Percentiles rank a stretch among this genome's conserved stretches.
These are phyloP conservation scores for Salvia rosmarinus DNA, from an alignment of 257 asterid species.

Conservation along the genomic window DNA sequence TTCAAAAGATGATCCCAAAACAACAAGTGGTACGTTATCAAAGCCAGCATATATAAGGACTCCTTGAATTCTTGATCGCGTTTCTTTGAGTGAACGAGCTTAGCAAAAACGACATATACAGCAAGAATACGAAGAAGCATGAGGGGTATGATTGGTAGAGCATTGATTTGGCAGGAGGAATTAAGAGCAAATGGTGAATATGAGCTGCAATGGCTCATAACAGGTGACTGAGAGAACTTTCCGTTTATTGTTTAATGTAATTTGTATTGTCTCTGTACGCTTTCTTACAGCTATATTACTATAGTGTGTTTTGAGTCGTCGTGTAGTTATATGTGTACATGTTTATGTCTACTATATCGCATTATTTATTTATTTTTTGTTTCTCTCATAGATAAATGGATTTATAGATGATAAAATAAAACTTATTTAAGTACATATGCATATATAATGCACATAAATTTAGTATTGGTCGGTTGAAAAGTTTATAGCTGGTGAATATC, in stretches of 20 bases:
- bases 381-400: not conserved
- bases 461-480: too few relatives aligned
- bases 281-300: conserved; percentile 25
- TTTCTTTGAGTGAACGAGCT: too few relatives aligned
- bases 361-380: conserved; percentile 22
- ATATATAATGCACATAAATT: too few relatives aligned
- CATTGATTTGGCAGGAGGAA: not conserved
- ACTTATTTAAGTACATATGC: too few relatives aligned
- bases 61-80: too few relatives aligned
- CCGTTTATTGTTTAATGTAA: not conserved
- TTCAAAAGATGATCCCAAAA: conserved; percentile 36
- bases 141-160: too few relatives aligned
- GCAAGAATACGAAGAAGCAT: not conserved
- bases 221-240: not conserved
- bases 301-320: conserved; percentile 17
- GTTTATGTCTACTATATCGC: conserved; percentile 2
- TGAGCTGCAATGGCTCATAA: conserved; percentile 21
- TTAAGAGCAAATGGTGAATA: not conserved
- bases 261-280: not conserved
- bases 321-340: conserved; percentile 17
- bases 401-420: not conserved
- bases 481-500: too few relatives aligned
- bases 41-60: too few relatives aligned
- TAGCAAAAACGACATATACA: not conserved
- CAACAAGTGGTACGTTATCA: too few relatives aligned